These are phyloP conservation scores for Nicotiana tabacum DNA, from an alignment of 257 asterid genomes.

Conservation along the genomic window DNA sequence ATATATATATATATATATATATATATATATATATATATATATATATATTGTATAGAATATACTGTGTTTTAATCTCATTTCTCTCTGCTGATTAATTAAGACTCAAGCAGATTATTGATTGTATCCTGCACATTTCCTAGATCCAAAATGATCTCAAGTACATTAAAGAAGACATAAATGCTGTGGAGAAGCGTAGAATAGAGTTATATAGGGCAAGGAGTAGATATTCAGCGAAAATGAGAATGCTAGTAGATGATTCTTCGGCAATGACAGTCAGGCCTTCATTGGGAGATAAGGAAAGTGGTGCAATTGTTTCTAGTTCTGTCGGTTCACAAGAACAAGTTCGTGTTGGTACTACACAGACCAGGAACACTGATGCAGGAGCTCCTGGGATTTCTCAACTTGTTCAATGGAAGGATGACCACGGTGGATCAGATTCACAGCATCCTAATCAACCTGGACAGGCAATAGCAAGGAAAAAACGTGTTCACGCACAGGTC, in stretches of 20 bases:
- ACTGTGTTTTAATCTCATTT: neutral
- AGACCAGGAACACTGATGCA: constrained; percentile 40
- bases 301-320: constrained; percentile 29
- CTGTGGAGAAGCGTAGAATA: constrained; percentile 70
- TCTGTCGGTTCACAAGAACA: constrained; percentile 39
- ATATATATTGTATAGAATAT: neutral
- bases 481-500: constrained; percentile 81
- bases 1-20: neutral
- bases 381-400: constrained; percentile 47
- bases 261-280: constrained; percentile 43
- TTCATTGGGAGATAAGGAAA: constrained; percentile 39
- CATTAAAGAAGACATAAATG: constrained; percentile 76
- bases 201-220: constrained; percentile 67
- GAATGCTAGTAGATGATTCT: constrained; percentile 46
- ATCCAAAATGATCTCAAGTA: constrained; percentile 69
- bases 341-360: constrained; percentile 32
- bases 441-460: constrained; percentile 59
- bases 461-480: constrained; percentile 56
- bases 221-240: constrained; percentile 51
- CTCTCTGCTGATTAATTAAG: neutral
- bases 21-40: too few relatives aligned
- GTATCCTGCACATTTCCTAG: constrained; percentile 34
- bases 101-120: constrained; percentile 8
- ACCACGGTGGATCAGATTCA: constrained; percentile 46
- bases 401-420: constrained; percentile 39